Evolutionary conservation across 2,329 filamentous ascomycete species (phyloP).

Genomic region (Whalleya microplaca): DNA sequence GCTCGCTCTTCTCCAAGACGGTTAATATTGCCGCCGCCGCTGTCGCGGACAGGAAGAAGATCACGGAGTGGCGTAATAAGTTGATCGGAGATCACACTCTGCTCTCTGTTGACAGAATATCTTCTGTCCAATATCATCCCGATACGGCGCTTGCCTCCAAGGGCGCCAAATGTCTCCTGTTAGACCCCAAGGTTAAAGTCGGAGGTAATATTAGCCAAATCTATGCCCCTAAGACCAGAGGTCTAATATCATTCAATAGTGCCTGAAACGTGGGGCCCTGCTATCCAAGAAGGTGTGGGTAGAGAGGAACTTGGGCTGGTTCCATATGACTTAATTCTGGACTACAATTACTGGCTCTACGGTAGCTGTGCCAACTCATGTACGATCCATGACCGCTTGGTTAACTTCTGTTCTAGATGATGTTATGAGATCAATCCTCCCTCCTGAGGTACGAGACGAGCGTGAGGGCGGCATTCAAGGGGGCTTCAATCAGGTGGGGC

Average conservation of each 20-base stretch:
- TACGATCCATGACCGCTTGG: not conserved
- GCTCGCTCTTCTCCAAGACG: slow-evolving; percentile 77
- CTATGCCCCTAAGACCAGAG: not conserved
- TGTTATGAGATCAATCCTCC: slow-evolving; percentile 80
- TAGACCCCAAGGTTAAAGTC: slow-evolving; percentile 59
- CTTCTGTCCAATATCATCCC: slow-evolving; percentile 66
- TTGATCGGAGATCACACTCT: slow-evolving; percentile 70
- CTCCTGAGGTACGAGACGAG: slow-evolving; percentile 77
- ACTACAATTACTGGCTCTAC: slow-evolving; percentile 87
- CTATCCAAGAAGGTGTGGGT: slow-evolving; percentile 69
- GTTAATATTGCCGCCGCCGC: slow-evolving; percentile 79
- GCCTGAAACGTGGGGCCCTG: slow-evolving; percentile 75
- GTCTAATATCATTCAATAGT: slow-evolving; percentile 44
- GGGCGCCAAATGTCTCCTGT: slow-evolving; percentile 65
- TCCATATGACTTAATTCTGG: slow-evolving; percentile 74
- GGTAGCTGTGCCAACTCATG: slow-evolving; percentile 47
- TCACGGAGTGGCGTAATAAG: slow-evolving; percentile 70
- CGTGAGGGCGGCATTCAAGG: slow-evolving; percentile 72
- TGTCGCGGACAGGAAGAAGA: slow-evolving; percentile 74
- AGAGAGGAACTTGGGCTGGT: slow-evolving; percentile 70
- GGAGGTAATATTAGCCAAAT: slow-evolving; percentile 52
- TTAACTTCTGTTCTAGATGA: slow-evolving; percentile 59
- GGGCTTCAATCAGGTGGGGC: slow-evolving; percentile 87
- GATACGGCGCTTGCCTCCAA: slow-evolving; percentile 53
- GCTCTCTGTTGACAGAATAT: slow-evolving; percentile 65